phyloP scores from a whole-genome alignment of 2,329 filamentous ascomycete genomes.

The Chaetomium sp. region DNA sequence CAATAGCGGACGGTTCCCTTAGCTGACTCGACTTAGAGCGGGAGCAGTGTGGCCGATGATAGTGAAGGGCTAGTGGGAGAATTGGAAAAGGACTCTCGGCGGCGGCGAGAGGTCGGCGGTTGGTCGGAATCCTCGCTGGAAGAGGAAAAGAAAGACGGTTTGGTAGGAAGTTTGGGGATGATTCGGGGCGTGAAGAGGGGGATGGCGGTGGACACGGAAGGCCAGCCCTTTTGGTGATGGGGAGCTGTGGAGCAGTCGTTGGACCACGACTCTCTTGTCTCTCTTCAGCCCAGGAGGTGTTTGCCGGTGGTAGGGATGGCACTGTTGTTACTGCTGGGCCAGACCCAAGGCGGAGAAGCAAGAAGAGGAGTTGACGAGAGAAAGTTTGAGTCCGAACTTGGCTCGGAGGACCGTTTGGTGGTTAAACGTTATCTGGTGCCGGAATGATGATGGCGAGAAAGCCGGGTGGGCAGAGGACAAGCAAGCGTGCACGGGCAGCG shows the following conservation, averaged over 20 bases:
- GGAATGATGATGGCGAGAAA: background rate
- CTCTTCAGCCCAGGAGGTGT: constrained; percentile 5
- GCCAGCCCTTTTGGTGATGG: constrained; percentile 12
- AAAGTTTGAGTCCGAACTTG: background rate
- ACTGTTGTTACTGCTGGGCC: background rate
- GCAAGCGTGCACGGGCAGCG: constrained; percentile 7
- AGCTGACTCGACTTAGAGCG: background rate
- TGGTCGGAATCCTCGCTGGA: constrained; percentile 12
- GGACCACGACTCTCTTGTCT: constrained; percentile 15
- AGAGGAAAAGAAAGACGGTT: constrained; percentile 10
- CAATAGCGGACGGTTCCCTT: background rate
- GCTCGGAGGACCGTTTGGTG: background rate
- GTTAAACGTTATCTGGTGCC: background rate
- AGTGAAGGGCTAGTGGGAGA: background rate
- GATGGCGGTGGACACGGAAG: constrained; percentile 15
- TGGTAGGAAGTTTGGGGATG: constrained; percentile 1
- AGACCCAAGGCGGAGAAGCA: background rate
- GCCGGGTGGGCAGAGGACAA: background rate
- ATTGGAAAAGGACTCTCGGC: constrained; percentile 1
- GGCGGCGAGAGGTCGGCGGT: constrained; percentile 13
- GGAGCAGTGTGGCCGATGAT: background rate
- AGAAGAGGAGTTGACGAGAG: background rate
- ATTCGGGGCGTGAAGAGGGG: background rate
- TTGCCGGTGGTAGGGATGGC: constrained; percentile 12
- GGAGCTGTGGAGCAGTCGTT: constrained; percentile 18